Evolutionary conservation across 331 rosid species (phyloP).

Genomic region (Telfairia occidentalis): DNA sequence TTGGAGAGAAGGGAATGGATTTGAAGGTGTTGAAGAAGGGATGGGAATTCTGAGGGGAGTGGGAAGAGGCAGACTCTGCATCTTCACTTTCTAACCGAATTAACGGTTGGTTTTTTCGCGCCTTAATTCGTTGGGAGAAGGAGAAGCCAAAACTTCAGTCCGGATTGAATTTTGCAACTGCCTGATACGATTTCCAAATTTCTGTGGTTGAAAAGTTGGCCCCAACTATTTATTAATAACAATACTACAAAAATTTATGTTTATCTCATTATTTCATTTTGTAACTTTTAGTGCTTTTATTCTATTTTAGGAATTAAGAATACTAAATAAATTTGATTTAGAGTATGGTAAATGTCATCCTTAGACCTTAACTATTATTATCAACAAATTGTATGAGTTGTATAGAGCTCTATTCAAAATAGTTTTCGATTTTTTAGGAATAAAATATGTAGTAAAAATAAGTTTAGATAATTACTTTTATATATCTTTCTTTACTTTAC

Average conservation of each 20-base stretch:
- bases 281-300: too few species aligned
- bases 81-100: not conserved
- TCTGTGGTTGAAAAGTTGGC: not conserved
- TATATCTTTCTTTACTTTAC: too few species aligned
- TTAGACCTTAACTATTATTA: too few species aligned
- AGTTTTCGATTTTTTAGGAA: too few species aligned
- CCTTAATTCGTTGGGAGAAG: not conserved
- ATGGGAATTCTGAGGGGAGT: not conserved
- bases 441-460: too few species aligned
- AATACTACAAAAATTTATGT: too few species aligned
- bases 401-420: too few species aligned
- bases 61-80: constrained; percentile 11
- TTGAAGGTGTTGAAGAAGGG: not conserved
- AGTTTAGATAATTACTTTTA: too few species aligned
- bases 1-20: not conserved
- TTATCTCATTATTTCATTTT: too few species aligned
- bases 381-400: too few species aligned
- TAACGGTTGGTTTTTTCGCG: not conserved
- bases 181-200: not conserved
- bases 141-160: not conserved
- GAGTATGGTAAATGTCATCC: too few species aligned
- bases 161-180: not conserved
- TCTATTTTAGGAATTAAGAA: not conserved
- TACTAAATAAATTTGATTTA: too few species aligned
- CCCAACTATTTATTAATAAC: not conserved